These are phyloP conservation scores for Malassezia sympodialis DNA, from an alignment of 1,284 basidiomycete genomes.

Conservation along the genomic window DNA sequence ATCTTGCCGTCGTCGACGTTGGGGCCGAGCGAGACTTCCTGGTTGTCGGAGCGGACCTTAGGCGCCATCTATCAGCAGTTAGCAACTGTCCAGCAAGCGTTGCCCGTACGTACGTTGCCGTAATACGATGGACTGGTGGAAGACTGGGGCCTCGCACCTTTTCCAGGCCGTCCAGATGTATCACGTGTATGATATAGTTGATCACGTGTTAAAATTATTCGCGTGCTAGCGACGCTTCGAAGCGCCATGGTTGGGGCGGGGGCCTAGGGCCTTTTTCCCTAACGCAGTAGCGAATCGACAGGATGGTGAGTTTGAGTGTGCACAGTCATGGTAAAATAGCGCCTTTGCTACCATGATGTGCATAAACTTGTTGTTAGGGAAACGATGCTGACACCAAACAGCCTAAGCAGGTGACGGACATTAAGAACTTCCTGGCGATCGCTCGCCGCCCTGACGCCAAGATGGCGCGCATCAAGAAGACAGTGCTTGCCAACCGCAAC, in stretches of 20 bases:
- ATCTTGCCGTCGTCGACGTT: slow-evolving; percentile 48
- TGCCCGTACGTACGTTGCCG: slow-evolving; percentile 12
- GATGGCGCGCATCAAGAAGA: slow-evolving; percentile 96
- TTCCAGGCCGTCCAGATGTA: background rate
- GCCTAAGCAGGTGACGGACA: slow-evolving; percentile 97
- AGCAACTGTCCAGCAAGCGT: background rate
- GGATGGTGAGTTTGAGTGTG: slow-evolving; percentile 11
- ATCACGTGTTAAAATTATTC: slow-evolving; percentile 11
- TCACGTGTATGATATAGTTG: slow-evolving; percentile 17
- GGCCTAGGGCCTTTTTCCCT: slow-evolving; percentile 1
- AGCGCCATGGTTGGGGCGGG: background rate
- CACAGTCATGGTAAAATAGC: background rate
- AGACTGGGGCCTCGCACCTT: slow-evolving; percentile 5
- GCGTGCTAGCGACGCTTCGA: background rate
- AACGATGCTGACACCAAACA: slow-evolving; percentile 48
- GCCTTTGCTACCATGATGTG: background rate
- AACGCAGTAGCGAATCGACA: slow-evolving; percentile 13
- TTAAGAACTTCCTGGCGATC: slow-evolving; percentile 97
- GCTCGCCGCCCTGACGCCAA: slow-evolving; percentile 64
- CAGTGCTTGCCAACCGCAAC: slow-evolving; percentile 64
- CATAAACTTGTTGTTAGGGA: background rate
- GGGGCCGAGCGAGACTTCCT: slow-evolving; percentile 47
- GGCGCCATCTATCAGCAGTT: slow-evolving; percentile 37
- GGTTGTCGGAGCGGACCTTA: slow-evolving; percentile 35
- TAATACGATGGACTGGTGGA: slow-evolving; percentile 12